phyloP scores from a whole-genome alignment of 352 stramenopile species.

The Pythium volutum region DNA sequence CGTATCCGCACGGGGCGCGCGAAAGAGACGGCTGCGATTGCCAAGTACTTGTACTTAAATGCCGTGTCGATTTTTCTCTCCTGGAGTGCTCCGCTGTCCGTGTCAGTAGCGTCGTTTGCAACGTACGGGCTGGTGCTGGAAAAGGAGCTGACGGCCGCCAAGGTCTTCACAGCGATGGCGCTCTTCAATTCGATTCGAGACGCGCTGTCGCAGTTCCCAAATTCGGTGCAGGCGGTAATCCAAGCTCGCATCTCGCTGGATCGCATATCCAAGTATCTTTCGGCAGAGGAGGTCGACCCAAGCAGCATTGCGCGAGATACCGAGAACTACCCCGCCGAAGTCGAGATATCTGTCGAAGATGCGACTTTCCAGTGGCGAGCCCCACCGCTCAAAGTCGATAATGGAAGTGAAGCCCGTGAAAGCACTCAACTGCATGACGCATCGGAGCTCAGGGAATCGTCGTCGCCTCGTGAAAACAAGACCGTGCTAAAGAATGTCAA shows the following conservation, averaged over 20 bases:
- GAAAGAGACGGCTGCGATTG: constrained; percentile 64
- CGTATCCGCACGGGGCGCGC: constrained; percentile 55
- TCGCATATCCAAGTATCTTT: constrained; percentile 20
- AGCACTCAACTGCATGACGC: neutral
- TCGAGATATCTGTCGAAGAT: constrained; percentile 11
- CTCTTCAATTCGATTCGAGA: constrained; percentile 29
- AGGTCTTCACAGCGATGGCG: constrained; percentile 34
- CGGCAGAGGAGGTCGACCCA: constrained; percentile 10
- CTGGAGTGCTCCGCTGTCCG: constrained; percentile 27
- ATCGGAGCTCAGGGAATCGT: neutral
- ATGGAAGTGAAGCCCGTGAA: neutral
- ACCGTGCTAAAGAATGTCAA: constrained; percentile 32
- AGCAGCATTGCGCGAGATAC: constrained; percentile 2
- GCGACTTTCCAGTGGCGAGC: neutral
- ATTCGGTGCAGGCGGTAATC: constrained; percentile 16
- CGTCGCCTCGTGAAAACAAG: constrained; percentile 10
- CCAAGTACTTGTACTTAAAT: constrained; percentile 60
- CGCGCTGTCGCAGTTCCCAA: constrained; percentile 21
- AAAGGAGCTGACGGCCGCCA: constrained; percentile 29
- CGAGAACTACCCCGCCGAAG: constrained; percentile 1
- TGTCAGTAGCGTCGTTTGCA: constrained; percentile 33
- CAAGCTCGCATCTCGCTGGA: constrained; percentile 19
- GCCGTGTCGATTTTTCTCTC: constrained; percentile 57
- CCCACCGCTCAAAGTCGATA: neutral
- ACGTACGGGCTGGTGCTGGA: constrained; percentile 32